Evolutionary conservation across 176 grass and related monocot species (phyloP), one percentile per base, ranked within the genome.

Genomic region (Carex cristatella): DNA sequence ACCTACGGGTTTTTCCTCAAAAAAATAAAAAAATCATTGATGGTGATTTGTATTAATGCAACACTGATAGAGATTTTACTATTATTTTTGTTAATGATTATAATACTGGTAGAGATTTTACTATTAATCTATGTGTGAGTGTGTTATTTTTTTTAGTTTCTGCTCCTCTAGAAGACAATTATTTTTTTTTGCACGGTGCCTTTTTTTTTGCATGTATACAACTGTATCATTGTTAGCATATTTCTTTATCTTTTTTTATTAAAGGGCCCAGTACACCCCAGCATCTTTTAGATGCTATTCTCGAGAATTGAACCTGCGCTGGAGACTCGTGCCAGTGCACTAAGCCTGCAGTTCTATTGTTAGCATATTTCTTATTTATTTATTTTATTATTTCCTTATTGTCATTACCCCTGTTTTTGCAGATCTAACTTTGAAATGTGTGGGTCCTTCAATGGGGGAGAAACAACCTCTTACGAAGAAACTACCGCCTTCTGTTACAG

Each of bases 401-500:
- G 30, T 74, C 83, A 54, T 86, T 51, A 10, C 6, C 65, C 0
- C 31, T 84, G 19, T 61, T 32, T 67, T 38, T 89, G 54, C 77
- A 99, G 96, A 87, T 86, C 40, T 95, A 67, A 91, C 90, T 4
- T 92, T 99, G 86, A 99, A 92, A 90, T 99, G 96, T 82, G 87
- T 99, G 59, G 96, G 96, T n/a, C 87, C 93, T 78, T 99, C 93
- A 63, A 91, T 99, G 90, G 93, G 91, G 65, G 96, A 94, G 70
- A 99, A 92, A 78, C 93, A 91, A 54, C 90, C 91, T 19, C 81
- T 99, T 85, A 91, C 84, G 19, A 99, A 95, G 59, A 99, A 92
- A 81, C 40, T 99, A 65, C 96, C 96, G 80, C 62, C 90, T 85
- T 68, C 96, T 46, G 91, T 86, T 65, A 99, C 93, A 65, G 93